Percentiles rank a stretch among this genome's conserved stretches.
Evolutionary conservation across 148 eudicot species (phyloP).

Genomic region (Diospyros lotus): DNA sequence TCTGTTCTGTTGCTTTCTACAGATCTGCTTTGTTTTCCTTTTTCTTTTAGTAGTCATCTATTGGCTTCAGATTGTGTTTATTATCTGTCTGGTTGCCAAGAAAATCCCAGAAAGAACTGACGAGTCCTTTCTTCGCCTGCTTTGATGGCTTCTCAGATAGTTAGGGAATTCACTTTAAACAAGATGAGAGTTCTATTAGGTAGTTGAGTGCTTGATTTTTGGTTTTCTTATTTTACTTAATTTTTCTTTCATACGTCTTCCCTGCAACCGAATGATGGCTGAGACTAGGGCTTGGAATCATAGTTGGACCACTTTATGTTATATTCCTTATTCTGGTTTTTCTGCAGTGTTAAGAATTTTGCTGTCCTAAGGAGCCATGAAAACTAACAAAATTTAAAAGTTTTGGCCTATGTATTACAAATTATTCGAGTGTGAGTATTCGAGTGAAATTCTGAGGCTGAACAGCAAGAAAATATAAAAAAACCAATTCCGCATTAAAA

Average conservation of each 20-base stretch:
- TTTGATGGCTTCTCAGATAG: not conserved
- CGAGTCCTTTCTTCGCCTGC: not conserved
- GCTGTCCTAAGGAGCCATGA: not conserved
- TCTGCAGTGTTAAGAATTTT: not conserved
- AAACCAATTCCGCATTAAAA: slow-evolving; percentile 1
- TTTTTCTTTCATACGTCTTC: not conserved
- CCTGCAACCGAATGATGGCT: not conserved
- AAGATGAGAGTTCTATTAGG: not conserved
- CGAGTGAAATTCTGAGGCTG: not conserved
- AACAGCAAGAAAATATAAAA: not conserved
- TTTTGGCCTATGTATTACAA: not conserved
- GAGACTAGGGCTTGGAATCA: not conserved
- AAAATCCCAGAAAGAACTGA: not conserved
- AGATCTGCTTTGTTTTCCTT: slow-evolving; percentile 7
- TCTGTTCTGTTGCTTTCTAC: not conserved
- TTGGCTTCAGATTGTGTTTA: not conserved
- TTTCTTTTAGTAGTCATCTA: not conserved
- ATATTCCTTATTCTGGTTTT: not conserved
- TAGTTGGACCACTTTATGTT: not conserved
- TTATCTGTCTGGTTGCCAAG: not conserved
- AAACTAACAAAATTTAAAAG: not conserved
- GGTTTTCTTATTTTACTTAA: not conserved
- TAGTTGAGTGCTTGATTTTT: not conserved
- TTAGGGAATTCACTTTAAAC: not conserved
- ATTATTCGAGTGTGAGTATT: not conserved